Percentiles rank a stretch among this genome's conserved stretches.
These are phyloP conservation scores for Vigna mungo DNA, from an alignment of 306 rosid species.

Conservation along the genomic window DNA sequence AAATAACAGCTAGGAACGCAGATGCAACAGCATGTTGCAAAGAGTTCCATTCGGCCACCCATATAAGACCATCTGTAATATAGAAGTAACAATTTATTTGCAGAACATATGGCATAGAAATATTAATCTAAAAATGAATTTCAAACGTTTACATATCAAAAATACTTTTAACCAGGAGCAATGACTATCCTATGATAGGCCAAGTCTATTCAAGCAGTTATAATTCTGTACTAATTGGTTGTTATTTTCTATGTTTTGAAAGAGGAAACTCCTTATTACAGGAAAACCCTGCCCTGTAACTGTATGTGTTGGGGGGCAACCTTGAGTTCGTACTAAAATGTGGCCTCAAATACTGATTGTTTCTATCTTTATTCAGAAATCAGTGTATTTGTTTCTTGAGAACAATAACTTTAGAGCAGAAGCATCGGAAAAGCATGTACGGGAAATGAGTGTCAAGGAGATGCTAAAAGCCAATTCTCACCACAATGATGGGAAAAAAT, in stretches of 20 bases:
- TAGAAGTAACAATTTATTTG: slow-evolving; percentile 25
- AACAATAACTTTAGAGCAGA: not conserved
- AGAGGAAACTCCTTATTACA: slow-evolving; percentile 1
- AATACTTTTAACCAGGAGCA: slow-evolving; percentile 16
- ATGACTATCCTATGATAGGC: slow-evolving; percentile 18
- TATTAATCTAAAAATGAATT: slow-evolving; percentile 9
- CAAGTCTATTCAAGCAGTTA: not conserved
- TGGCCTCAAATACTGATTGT: not conserved
- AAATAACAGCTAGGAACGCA: slow-evolving; percentile 88
- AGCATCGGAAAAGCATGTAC: not conserved
- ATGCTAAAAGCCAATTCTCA: not conserved
- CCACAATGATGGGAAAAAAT: not conserved
- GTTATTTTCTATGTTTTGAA: not conserved
- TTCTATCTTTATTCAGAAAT: not conserved
- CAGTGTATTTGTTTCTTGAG: not conserved
- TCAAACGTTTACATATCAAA: slow-evolving; percentile 7
- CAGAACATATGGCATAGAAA: slow-evolving; percentile 11
- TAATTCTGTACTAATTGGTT: not conserved
- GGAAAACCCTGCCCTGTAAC: not conserved
- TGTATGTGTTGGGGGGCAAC: not conserved
- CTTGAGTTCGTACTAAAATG: not conserved
- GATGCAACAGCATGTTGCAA: slow-evolving; percentile 98
- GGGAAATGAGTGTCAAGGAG: not conserved
- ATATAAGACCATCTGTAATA: slow-evolving; percentile 76
- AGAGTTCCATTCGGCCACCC: slow-evolving; percentile 89